Base-by-base conservation (phyloP, 164 flowering plant species). In the Vitis riparia region DNA sequence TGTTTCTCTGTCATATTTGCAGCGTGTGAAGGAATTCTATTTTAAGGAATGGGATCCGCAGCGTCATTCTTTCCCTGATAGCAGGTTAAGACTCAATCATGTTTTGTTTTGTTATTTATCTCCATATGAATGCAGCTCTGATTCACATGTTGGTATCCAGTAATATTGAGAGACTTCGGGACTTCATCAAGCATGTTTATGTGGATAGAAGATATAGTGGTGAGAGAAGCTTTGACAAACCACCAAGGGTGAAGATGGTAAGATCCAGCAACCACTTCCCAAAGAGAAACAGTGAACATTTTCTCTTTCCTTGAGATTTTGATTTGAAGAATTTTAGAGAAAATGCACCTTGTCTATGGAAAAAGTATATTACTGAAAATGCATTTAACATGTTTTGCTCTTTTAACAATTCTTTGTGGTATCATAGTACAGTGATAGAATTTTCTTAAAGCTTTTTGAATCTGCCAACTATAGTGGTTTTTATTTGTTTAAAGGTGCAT, bases 121-220 rank as follows among this genome's bases (percentile, higher is more conserved):
- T 5, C 9, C 15, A 8, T 17, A 19, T 67, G 47, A 53, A 5
- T 64, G 32, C 30, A 10, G 5, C 70, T 74, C 79, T 85, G 59
- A 75, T 66, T 48, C 57, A 37, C 44, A 17, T 68, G 10, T 70
- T 75, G 77, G 8, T 55, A 81, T 52, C 15, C 86, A 95, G 99
- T 79, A 95, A 93, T 78, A 83, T 89, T 72, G 92, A 89, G 47
- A 86, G 90, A 74, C 97, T 95, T 59, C 84, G 99, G 67, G 91
- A 89, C 75, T 93, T 95, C 74, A 93, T 95, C 59, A 93, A 79
- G 83, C 99, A 96, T 85, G 91, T 86, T 37, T 96, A 91, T 73
- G 97, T 88, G 72, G 98, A 96, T 75, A 87, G 89, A 80, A 90
- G 95, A 88, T 96, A 83, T 66, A 79, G 84, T 55, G 99, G 98